Evolutionary conservation across 768 basidiomycete species (phyloP).

Genomic region (Leccinum olivaceopallidum): DNA sequence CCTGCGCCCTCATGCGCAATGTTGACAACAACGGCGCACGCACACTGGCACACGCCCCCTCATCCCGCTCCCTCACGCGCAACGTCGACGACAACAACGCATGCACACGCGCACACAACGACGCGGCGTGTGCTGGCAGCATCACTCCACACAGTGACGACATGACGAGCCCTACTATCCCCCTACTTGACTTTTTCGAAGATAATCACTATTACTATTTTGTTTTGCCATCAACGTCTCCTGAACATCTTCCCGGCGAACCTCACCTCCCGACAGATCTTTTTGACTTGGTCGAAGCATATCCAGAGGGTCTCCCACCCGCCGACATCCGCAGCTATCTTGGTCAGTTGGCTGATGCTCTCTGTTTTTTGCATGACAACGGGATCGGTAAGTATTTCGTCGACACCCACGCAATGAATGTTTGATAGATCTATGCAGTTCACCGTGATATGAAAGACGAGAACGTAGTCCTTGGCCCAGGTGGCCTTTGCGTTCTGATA

Average conservation of each 20-base stretch:
- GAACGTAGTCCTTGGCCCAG: slow-evolving; percentile 82
- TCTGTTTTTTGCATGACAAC: slow-evolving; percentile 84
- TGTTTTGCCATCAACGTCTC: slow-evolving; percentile 76
- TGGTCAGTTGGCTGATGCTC: slow-evolving; percentile 91
- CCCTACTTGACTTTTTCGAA: slow-evolving; percentile 95
- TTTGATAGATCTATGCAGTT: slow-evolving; percentile 44
- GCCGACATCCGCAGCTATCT: slow-evolving; percentile 78
- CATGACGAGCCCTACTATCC: slow-evolving; percentile 25
- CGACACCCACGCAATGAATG: slow-evolving; percentile 6
- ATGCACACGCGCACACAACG: no score
- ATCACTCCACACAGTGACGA: no score
- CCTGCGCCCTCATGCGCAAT: no score
- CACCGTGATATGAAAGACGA: slow-evolving; percentile 99
- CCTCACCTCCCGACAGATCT: slow-evolving; percentile 73
- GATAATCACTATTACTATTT: slow-evolving; percentile 96
- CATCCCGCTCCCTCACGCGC: no score
- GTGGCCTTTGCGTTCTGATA: slow-evolving; percentile 87
- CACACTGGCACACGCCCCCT: no score
- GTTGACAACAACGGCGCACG: no score
- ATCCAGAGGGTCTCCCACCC: slow-evolving; percentile 82
- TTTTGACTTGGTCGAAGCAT: slow-evolving; percentile 92
- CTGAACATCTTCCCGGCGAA: slow-evolving; percentile 53
- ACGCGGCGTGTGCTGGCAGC: no score
- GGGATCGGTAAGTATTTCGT: slow-evolving; percentile 71
- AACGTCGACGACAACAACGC: no score